Evolutionary conservation across 495 filamentous ascomycete species (phyloP).

Genomic region (Aspergillus nanangensis): DNA sequence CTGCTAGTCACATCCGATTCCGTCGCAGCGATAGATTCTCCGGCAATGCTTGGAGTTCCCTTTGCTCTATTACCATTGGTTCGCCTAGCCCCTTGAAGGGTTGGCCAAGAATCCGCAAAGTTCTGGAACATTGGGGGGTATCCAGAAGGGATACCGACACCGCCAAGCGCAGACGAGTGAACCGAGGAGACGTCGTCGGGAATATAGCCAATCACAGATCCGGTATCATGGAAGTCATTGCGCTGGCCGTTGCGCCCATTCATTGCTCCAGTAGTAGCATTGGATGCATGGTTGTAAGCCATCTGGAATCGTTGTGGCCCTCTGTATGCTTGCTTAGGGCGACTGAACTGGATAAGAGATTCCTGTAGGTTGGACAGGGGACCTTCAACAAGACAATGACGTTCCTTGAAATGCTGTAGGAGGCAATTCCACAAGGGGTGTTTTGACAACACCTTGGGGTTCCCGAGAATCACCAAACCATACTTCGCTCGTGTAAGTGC

Average conservation of each 20-base stretch:
- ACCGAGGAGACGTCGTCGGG: constrained; percentile 96
- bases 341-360: constrained; percentile 90
- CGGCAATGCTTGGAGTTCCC: constrained; percentile 72
- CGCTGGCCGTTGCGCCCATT: constrained; percentile 49
- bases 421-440: constrained; percentile 98
- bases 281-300: constrained; percentile 65
- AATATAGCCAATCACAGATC: constrained; percentile 88
- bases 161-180: constrained; percentile 85
- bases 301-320: constrained; percentile 87
- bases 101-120: constrained; percentile 88
- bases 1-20: constrained; percentile 77
- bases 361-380: constrained; percentile 95
- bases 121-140: constrained; percentile 95
- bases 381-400: constrained; percentile 92
- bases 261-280: constrained; percentile 44
- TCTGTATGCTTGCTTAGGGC: constrained; percentile 87
- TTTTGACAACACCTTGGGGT: constrained; percentile 96
- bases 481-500: constrained; percentile 96
- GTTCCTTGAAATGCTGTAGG: constrained; percentile 95
- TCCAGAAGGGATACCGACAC: constrained; percentile 70
- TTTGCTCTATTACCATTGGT: constrained; percentile 58
- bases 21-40: constrained; percentile 84
- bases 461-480: constrained; percentile 92
- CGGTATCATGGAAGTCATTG: constrained; percentile 77
- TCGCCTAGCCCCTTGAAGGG: constrained; percentile 59